These are phyloP conservation scores for Penicillium ochrochloron DNA, from an alignment of 495 filamentous ascomycete genomes.

Conservation along the genomic window DNA sequence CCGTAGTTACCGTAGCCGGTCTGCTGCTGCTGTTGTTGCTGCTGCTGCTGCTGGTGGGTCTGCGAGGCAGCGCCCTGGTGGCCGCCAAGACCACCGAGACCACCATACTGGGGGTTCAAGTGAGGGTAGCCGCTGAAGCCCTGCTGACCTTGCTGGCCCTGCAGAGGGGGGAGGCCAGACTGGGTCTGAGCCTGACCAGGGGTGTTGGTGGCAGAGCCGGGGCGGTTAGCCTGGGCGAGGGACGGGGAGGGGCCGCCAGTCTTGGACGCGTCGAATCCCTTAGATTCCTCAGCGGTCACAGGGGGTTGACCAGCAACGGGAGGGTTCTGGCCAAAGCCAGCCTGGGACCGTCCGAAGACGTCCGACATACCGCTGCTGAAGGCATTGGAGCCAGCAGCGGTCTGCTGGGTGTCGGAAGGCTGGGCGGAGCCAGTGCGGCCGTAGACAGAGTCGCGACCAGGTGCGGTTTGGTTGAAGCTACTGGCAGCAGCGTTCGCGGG, in stretches of 20 bases:
- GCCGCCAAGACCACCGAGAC: slow-evolving; percentile 70
- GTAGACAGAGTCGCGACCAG: slow-evolving; percentile 76
- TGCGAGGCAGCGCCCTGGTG: slow-evolving; percentile 63
- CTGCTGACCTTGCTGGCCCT: slow-evolving; percentile 68
- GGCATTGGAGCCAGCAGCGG: slow-evolving; percentile 60
- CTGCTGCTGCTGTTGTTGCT: slow-evolving; percentile 40
- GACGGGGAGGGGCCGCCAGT: slow-evolving; percentile 82
- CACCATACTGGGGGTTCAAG: slow-evolving; percentile 72
- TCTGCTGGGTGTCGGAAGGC: slow-evolving; percentile 67
- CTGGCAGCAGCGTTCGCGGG: slow-evolving; percentile 65
- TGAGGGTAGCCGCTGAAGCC: slow-evolving; percentile 79
- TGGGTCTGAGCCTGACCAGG: slow-evolving; percentile 63
- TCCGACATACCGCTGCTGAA: slow-evolving; percentile 77
- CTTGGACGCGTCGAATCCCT: slow-evolving; percentile 77
- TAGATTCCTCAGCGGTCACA: slow-evolving; percentile 70
- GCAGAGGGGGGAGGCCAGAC: slow-evolving; percentile 72
- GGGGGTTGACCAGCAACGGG: slow-evolving; percentile 66
- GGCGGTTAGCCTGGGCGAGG: slow-evolving; percentile 75
- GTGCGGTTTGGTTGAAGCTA: slow-evolving; percentile 69
- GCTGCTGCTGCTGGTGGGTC: slow-evolving; percentile 54
- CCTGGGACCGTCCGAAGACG: slow-evolving; percentile 72
- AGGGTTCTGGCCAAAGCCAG: slow-evolving; percentile 70
- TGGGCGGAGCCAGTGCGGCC: slow-evolving; percentile 76
- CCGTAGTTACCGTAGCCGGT: slow-evolving; percentile 55
- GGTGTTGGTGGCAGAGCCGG: slow-evolving; percentile 82